Conservation (phyloP, 352 stramenopile genomes). For the Albugo laibachii region DNA sequence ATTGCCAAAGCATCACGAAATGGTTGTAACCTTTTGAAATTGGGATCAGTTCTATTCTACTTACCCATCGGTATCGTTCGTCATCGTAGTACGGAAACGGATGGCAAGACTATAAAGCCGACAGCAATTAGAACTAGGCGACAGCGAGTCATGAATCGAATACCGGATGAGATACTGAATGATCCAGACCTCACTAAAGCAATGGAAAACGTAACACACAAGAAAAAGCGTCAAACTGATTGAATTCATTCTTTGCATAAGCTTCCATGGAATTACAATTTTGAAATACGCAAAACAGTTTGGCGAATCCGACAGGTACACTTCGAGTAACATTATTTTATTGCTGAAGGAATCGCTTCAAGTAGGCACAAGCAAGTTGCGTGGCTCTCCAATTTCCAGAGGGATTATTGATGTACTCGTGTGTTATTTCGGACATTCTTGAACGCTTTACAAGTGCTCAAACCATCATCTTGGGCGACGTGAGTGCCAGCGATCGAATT, state of each 20-base stretch:
- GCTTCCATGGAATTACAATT: constrained; percentile 97
- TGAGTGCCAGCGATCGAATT: constrained; percentile 17
- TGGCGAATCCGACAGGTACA: constrained; percentile 80
- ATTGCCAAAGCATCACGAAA: neutral
- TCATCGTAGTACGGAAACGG: constrained; percentile 5
- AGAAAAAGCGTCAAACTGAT: neutral
- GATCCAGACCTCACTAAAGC: constrained; percentile 75
- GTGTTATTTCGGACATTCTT: constrained; percentile 96
- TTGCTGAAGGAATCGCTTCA: constrained; percentile 5
- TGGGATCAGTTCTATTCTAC: no score
- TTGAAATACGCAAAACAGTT: constrained; percentile 96
- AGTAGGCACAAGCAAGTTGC: constrained; percentile 42
- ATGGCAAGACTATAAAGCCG: constrained; percentile 6
- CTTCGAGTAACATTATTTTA: neutral
- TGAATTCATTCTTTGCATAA: constrained; percentile 5
- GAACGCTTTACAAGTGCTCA: constrained; percentile 83
- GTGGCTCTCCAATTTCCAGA: constrained; percentile 98
- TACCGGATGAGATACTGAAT: constrained; percentile 81
- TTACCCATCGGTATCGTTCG: neutral
- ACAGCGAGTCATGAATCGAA: constrained; percentile 71
- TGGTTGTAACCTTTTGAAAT: no score
- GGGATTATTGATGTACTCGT: constrained; percentile 95
- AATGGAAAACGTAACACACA: constrained; percentile 51
- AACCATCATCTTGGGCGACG: constrained; percentile 93
- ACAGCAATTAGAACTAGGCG: constrained; percentile 9